Percentiles rank a stretch among this genome's conserved stretches.
Evolutionary conservation across 805 yeast genomes (phyloP).

Genomic region (Hanseniaspora opuntiae): DNA sequence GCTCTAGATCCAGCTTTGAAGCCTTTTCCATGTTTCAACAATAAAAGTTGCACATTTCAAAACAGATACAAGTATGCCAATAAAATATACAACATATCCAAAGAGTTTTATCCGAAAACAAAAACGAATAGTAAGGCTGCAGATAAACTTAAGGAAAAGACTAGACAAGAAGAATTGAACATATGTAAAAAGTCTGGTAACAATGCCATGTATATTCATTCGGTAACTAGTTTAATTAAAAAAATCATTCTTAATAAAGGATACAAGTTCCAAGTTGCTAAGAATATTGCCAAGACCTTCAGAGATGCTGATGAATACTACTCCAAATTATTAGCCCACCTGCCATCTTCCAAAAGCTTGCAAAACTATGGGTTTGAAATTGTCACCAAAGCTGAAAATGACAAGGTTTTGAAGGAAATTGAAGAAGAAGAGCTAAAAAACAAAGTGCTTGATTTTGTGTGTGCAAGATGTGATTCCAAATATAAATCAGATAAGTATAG

Average conservation of each 20-base stretch:
- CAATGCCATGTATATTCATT: constrained; percentile 21
- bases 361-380: constrained; percentile 9
- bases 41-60: constrained; percentile 20
- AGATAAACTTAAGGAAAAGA: constrained; percentile 2
- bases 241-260: constrained; percentile 23
- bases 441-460: constrained; percentile 8
- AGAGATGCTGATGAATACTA: neutral
- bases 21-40: constrained; percentile 2
- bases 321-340: neutral
- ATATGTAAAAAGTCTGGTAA: constrained; percentile 18
- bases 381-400: neutral
- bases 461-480: constrained; percentile 23
- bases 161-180: constrained; percentile 1
- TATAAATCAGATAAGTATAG: constrained; percentile 20
- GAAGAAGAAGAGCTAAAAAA: neutral
- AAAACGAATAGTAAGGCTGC: constrained; percentile 7
- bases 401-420: neutral
- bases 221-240: constrained; percentile 22
- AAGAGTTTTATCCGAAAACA: constrained; percentile 15
- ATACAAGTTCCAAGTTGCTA: constrained; percentile 1
- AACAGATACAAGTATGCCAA: constrained; percentile 23
- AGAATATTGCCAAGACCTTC: neutral
- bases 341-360: neutral
- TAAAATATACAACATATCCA: constrained; percentile 19
- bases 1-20: constrained; percentile 3